Percentiles rank a stretch among this genome's conserved stretches.
These are phyloP conservation scores for Colletotrichum musae DNA, from an alignment of 2,329 filamentous ascomycete species.

Conservation along the genomic window DNA sequence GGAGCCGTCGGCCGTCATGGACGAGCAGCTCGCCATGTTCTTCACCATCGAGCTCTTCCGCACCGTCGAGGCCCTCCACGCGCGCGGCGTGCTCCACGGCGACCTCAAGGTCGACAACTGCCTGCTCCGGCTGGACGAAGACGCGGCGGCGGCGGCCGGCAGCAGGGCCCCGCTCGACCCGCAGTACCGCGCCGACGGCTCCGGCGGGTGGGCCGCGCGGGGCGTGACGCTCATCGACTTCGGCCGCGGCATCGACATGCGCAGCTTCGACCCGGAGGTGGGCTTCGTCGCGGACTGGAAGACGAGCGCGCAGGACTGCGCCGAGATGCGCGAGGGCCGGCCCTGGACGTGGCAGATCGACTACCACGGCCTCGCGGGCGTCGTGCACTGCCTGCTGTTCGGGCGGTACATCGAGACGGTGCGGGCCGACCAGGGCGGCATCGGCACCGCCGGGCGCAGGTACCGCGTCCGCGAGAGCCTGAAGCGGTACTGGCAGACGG, in stretches of 20 bases:
- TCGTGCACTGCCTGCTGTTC: conserved; percentile 90
- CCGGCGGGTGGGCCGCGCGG: conserved; percentile 83
- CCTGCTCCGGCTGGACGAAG: conserved; percentile 81
- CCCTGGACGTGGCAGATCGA: conserved; percentile 99
- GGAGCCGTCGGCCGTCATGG: conserved; percentile 82
- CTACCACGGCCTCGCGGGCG: conserved; percentile 92
- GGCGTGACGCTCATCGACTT: conserved; percentile 95
- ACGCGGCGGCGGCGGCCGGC: conserved; percentile 1
- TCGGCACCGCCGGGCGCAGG: conserved; percentile 73
- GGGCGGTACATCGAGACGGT: conserved; percentile 94
- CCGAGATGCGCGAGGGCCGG: conserved; percentile 93
- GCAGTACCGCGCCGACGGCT: conserved; percentile 81
- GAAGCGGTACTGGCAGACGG: conserved; percentile 97
- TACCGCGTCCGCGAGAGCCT: conserved; percentile 87
- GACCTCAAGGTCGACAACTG: conserved; percentile 98
- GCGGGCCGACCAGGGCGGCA: conserved; percentile 66
- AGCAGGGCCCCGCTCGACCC: conserved; percentile 64
- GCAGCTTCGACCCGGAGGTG: conserved; percentile 80
- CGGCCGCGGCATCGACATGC: conserved; percentile 94
- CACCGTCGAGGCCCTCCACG: conserved; percentile 88
- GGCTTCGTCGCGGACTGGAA: conserved; percentile 98
- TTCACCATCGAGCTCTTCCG: conserved; percentile 93
- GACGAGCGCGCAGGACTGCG: conserved; percentile 87
- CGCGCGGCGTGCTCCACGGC: conserved; percentile 86
- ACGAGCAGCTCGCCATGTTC: conserved; percentile 95